Conservation (phyloP, 176 grass and related monocot species). For the Oryza glaberrima region DNA sequence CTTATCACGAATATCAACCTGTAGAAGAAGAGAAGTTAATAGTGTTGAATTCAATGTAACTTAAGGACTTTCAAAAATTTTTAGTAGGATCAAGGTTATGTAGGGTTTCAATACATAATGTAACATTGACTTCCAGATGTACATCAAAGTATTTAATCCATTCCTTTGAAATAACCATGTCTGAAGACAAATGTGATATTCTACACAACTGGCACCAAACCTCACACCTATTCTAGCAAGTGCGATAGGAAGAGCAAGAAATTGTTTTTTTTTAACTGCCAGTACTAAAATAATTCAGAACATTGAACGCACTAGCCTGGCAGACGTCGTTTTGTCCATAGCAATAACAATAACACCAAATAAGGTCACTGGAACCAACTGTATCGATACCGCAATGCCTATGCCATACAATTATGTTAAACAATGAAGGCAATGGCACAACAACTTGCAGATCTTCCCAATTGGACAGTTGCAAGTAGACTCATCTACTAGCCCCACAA, state of each 20-base stretch:
- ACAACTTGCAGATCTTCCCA: background rate
- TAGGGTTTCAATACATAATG: slow-evolving; percentile 2
- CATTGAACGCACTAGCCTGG: background rate
- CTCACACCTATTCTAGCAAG: background rate
- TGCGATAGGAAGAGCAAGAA: background rate
- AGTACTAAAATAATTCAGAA: background rate
- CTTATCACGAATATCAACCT: slow-evolving; percentile 90
- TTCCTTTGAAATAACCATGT: background rate
- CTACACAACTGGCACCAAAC: background rate
- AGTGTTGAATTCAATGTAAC: background rate
- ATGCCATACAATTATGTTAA: slow-evolving; percentile 17
- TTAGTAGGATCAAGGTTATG: slow-evolving; percentile 6
- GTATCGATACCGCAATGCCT: background rate
- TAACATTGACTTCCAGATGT: background rate
- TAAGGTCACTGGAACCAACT: background rate
- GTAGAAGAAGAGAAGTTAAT: slow-evolving; percentile 44
- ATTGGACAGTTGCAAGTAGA: background rate
- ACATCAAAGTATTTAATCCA: background rate
- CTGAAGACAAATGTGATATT: background rate
- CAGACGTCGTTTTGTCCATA: background rate
- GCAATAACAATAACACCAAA: slow-evolving; percentile 3
- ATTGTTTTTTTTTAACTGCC: background rate
- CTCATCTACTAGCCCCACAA: background rate
- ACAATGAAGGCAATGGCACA: background rate
- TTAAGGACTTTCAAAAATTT: background rate